Evolutionary conservation across 306 rosid genomes (phyloP), one percentile per base, ranked within the genome.

Genomic region (Alnus glutinosa): DNA sequence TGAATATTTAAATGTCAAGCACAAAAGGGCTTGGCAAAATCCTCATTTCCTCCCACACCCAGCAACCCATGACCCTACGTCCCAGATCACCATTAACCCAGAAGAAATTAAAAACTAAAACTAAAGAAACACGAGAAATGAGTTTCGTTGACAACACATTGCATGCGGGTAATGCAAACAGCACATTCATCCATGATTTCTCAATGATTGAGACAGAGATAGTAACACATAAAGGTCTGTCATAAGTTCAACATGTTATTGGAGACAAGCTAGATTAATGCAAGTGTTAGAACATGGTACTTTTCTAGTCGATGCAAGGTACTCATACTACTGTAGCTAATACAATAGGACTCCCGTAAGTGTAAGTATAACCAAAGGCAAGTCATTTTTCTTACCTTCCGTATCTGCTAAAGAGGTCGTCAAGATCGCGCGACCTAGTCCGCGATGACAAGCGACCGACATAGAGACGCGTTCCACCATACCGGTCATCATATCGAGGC

Each of bases 401-500:
- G 75, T 90, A 92, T 87, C 94, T 73, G 83, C 89, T 86, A 75
- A 92, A 92, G n/a, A 83, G 85, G 1, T 89, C 80, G 49, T 92
- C 94, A 51, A 92, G 83, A 75, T 92, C 97, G 15, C 97, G 94
- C 9, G 94, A 86, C 8, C 94, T 91, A 0, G 94, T 89, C 68
- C 89, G 76, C 0, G 92, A 87, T 5, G 93, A 83, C 83, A 92
- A 72, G 46, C 85, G 94, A 55, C 97, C 97, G 2, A 90, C 94
- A 47, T 92, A 92, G 34, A 92, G 94, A 61, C 94, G 93, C 3
- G 88, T 86, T 18, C 72, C 88, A 4, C 88, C 94, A n/a, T 92
- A 86, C 48, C 91, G 87, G 78, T 92, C 94, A 80, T 90, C 97
- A 30, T 92, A 76, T 32, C 97, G 92, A 87, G 97, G 94, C 97